phyloP scores from a whole-genome alignment of 208 protist genomes.

The Strigomonas culicis region DNA sequence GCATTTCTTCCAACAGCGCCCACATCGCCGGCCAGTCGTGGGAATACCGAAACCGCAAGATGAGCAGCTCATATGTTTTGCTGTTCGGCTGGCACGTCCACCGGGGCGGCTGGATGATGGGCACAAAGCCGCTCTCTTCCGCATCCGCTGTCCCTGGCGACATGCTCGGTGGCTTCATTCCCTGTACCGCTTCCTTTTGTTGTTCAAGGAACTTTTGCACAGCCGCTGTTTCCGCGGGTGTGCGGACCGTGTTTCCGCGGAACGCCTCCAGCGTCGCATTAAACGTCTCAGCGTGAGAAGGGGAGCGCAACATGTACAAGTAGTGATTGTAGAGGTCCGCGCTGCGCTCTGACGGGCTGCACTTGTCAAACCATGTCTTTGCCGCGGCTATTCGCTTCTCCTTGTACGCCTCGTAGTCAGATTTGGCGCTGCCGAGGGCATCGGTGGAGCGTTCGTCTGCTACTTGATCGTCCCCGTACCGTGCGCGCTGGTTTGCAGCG shows the following conservation, averaged over 20 bases:
- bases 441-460: neutral
- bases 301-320: conserved; percentile 61
- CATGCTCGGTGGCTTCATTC: no score
- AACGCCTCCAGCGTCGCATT: conserved; percentile 43
- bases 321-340: conserved; percentile 75
- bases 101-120: conserved; percentile 23
- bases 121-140: conserved; percentile 2
- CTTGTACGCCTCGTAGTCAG: conserved; percentile 62
- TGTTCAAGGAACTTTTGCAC: neutral
- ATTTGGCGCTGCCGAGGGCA: conserved; percentile 11
- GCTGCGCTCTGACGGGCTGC: conserved; percentile 31
- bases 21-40: conserved; percentile 73
- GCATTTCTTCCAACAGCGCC: conserved; percentile 72
- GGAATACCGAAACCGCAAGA: conserved; percentile 47
- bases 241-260: conserved; percentile 46
- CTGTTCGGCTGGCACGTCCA: conserved; percentile 56
- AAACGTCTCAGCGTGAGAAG: conserved; percentile 38
- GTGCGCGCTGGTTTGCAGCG: no score
- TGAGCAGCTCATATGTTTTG: conserved; percentile 72
- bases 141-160: conserved; percentile 1
- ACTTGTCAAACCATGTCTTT: conserved; percentile 52
- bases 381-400: conserved; percentile 37
- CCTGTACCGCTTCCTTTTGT: neutral
- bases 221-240: neutral
- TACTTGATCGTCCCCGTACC: neutral